Evolutionary conservation across 2,329 filamentous ascomycete species (phyloP), one percentile per base, ranked within the genome.

Genomic region (Nemania abortiva): DNA sequence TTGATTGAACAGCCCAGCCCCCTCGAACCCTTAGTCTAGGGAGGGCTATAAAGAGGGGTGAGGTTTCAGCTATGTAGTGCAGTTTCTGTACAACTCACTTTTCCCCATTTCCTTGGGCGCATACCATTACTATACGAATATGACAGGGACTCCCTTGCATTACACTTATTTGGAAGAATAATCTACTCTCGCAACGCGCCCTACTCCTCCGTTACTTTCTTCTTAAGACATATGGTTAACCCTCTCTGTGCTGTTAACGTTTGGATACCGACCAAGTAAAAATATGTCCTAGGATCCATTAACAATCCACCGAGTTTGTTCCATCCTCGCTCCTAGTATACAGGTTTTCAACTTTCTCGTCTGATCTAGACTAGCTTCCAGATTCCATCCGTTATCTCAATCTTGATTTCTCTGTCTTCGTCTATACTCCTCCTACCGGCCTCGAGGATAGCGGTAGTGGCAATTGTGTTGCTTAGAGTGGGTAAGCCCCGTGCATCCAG

Each of bases 401-500:
- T 97, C 79, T 89, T 89, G 31, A 98, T 88, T 68, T 93, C 88
- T 65, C 94, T 85, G 65, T 88, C 87, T 85, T 97, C 93, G 79
- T 98, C 94, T 75, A 98, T 87, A 79, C 92, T 95, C 77, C 90
- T 86, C 72, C 95, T 85, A 0, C 95, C 95, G 1, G 95, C 95
- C 81, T 98, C 92, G 65, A 98, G 84, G 72, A 98, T 97, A 0
- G 95, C 95, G 9, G 94, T 97, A 0, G 95, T 98, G 15, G 93
- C 93, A 75, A 97, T 90, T 0, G 95, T 98, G 80, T 98, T 98
- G 79, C 86, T 89, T 74, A 98, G 82, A 11, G 95, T 98, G 0
- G 95, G 95, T 72, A 98, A 81, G 0, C 92, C 91, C 76, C 95
- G 90, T 73, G 87, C 86, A 75, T 98, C 95, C 37, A 98, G 85